Evolutionary conservation across 2,329 filamentous ascomycete species (phyloP), one percentile per base, ranked within the genome.

Genomic region (Alternaria hordeiaustralica): DNA sequence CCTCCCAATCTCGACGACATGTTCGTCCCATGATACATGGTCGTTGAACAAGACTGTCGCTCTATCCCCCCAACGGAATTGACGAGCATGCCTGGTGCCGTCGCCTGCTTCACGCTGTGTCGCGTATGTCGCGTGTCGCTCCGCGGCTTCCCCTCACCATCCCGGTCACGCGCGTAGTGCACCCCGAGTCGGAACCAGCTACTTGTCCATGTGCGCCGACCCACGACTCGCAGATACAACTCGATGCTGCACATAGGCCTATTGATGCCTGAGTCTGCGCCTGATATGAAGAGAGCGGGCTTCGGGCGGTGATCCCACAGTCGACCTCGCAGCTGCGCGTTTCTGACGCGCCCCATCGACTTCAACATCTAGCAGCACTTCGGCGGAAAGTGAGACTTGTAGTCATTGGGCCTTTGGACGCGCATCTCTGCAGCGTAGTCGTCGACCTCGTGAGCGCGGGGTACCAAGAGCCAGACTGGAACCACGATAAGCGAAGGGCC

Each of bases 141-240:
- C 54, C 46, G 58, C 56, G 56, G 60, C 60, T 60, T 63, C 56
- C 60, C 60, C 59, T 61, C 60, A 61, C 36, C 54, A 60, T 55
- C 60, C 60, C 60, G 60, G 56, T 53, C 54, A 30, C 55, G 58
- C 60, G 60, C 60, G 18, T 56, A 46, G 33, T 59, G 21, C 55
- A 46, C 28, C 49, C 60, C 21, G 23, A 58, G 28, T n/a, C 51
- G 43, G 49, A 20, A 47, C 41, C 49, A 26, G 55, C 18, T 33
- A 51, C 28, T 23, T 21, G 49, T 51, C 49, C 11, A 21, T 36
- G 15, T 18, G 20, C 18, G 28, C 11, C 28, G 28, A 51, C 10
- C 30, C 12, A 18, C 49, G 28, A 51, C 10, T 51, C 18, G 28
- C 49, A 51, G 28, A 36, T 30, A 11, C 4, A 23, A 20, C 49